A percentile compares a stretch with the other conserved stretches of the same genome.
These are phyloP conservation scores for Coemansia sp. DNA, from an alignment of 192 early-diverging fungal species.

Conservation along the genomic window DNA sequence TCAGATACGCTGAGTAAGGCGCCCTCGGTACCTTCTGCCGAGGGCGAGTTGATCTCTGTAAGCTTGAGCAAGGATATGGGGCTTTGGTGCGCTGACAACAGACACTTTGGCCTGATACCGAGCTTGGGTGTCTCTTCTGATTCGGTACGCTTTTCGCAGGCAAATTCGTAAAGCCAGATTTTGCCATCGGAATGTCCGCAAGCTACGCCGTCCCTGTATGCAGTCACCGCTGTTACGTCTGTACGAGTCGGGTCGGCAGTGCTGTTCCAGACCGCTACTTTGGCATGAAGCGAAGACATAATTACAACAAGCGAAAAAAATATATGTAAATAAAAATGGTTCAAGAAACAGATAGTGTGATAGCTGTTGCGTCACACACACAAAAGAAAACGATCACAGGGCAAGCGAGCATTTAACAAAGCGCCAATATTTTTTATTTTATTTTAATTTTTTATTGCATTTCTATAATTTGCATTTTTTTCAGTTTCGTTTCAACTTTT, in stretches of 20 bases:
- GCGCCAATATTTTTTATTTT: too few species aligned
- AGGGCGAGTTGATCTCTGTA: slow-evolving; percentile 34
- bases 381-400: too few species aligned
- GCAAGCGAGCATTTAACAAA: too few species aligned
- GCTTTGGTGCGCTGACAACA: slow-evolving; percentile 36
- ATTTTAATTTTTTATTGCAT: too few species aligned
- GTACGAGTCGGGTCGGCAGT: slow-evolving; percentile 35
- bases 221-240: slow-evolving; percentile 31
- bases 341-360: not conserved
- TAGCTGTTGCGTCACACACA: too few species aligned
- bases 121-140: slow-evolving; percentile 2
- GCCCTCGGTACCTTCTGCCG: slow-evolving; percentile 33
- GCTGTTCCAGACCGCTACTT: slow-evolving; percentile 46
- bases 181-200: slow-evolving; percentile 45
- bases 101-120: slow-evolving; percentile 29
- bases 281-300: slow-evolving; percentile 30
- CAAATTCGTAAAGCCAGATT: slow-evolving; percentile 48
- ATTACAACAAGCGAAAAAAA: slow-evolving; percentile 4
- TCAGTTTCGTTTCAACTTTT: not conserved
- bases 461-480: not conserved
- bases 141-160: not conserved
- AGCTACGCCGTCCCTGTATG: slow-evolving; percentile 31
- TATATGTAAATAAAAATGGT: not conserved
- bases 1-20: slow-evolving; percentile 39
- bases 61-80: slow-evolving; percentile 23